phyloP scores from a whole-genome alignment of 495 filamentous ascomycete species.

The Xylona heveae region DNA sequence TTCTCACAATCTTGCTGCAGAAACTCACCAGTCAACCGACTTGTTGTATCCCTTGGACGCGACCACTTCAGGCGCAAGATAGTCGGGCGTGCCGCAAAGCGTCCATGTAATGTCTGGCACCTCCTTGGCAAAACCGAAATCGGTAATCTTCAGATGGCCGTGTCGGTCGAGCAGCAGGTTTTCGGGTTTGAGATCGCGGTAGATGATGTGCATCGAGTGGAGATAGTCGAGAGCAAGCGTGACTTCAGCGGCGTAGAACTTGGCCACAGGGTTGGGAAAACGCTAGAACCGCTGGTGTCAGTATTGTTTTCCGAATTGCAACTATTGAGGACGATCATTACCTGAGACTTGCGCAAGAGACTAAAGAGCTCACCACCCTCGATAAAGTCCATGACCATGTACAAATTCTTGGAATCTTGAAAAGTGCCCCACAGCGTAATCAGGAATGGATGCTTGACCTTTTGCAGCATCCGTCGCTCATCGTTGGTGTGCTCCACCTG shows the following conservation, averaged over 20 bases:
- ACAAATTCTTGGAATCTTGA: conserved; percentile 83
- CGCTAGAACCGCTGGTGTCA: conserved; percentile 31
- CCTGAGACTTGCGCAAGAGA: conserved; percentile 84
- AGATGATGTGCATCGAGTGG: conserved; percentile 89
- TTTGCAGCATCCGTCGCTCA: conserved; percentile 81
- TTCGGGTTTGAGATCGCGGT: conserved; percentile 92
- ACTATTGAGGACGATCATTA: conserved; percentile 23
- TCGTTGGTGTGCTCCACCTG: conserved; percentile 98
- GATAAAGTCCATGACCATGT: conserved; percentile 99
- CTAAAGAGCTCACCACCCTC: conserved; percentile 97
- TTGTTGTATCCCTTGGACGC: conserved; percentile 98
- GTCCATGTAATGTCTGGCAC: conserved; percentile 99
- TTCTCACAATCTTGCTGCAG: no score
- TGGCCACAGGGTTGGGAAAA: conserved; percentile 95
- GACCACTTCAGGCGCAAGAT: conserved; percentile 91
- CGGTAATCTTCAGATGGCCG: conserved; percentile 94
- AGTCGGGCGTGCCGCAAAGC: conserved; percentile 94
- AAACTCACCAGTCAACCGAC: conserved; percentile 84
- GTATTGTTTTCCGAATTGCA: conserved; percentile 1
- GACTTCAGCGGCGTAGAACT: conserved; percentile 97
- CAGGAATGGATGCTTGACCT: conserved; percentile 90
- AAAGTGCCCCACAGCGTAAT: conserved; percentile 98
- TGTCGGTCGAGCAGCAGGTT: conserved; percentile 89
- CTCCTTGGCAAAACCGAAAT: conserved; percentile 97
- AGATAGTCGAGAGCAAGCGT: conserved; percentile 90